Evolutionary conservation across 805 yeast species (phyloP).

Genomic region (Wickerhamomyces subpelliculosus): DNA sequence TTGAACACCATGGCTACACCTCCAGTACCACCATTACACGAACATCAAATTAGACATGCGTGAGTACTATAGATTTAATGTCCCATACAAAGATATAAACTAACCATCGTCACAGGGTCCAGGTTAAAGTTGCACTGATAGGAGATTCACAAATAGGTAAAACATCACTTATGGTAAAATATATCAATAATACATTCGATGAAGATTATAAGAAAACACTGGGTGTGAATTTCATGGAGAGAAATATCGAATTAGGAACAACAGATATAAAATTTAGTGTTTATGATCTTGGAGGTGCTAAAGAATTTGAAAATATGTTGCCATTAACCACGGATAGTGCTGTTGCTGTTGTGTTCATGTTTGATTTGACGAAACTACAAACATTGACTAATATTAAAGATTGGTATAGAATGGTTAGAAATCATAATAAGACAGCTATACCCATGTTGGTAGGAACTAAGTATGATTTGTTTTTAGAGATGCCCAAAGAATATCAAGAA

Average conservation of each 20-base stretch:
- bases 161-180: slow-evolving; percentile 93
- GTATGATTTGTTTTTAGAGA: slow-evolving; percentile 77
- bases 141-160: slow-evolving; percentile 97
- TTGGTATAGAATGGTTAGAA: slow-evolving; percentile 91
- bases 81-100: background rate
- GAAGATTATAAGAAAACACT: slow-evolving; percentile 89
- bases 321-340: slow-evolving; percentile 91
- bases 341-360: slow-evolving; percentile 83
- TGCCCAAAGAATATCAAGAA: slow-evolving; percentile 73
- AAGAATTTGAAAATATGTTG: slow-evolving; percentile 91
- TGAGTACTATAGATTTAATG: background rate
- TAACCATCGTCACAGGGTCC: slow-evolving; percentile 28
- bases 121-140: slow-evolving; percentile 81
- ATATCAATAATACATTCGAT: slow-evolving; percentile 91
- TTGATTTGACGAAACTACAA: slow-evolving; percentile 80
- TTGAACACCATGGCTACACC: background rate
- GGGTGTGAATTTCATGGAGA: slow-evolving; percentile 94
- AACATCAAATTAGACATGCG: background rate
- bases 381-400: slow-evolving; percentile 85
- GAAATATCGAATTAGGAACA: slow-evolving; percentile 72
- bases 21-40: background rate
- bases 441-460: slow-evolving; percentile 92
- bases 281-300: slow-evolving; percentile 96
- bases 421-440: slow-evolving; percentile 83
- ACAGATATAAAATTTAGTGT: slow-evolving; percentile 87